Evolutionary conservation across 2,329 filamentous ascomycete species (phyloP).

Genomic region (Coniochaeta hoffmannii): DNA sequence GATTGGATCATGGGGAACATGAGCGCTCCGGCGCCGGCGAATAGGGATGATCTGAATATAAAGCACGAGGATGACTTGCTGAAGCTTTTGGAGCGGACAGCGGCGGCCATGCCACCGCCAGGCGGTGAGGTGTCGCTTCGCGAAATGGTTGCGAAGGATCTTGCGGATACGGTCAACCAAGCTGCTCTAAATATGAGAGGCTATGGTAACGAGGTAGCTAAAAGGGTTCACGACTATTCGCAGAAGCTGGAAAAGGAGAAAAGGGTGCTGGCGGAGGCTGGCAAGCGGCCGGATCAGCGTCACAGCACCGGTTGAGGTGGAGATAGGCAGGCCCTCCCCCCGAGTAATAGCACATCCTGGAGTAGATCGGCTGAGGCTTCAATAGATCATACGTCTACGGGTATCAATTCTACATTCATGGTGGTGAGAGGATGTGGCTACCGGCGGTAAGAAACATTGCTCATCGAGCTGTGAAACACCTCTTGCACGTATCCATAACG

Average conservation of each 20-base stretch:
- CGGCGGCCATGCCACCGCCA: neutral
- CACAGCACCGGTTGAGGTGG: neutral
- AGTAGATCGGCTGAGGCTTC: too few relatives aligned
- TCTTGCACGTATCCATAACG: slow-evolving; percentile 67
- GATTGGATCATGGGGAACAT: slow-evolving; percentile 21
- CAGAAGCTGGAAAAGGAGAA: slow-evolving; percentile 17
- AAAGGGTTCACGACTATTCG: slow-evolving; percentile 11
- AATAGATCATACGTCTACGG: neutral
- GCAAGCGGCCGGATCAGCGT: slow-evolving; percentile 13
- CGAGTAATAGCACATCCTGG: too few relatives aligned
- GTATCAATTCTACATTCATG: too few relatives aligned
- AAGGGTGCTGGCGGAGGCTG: slow-evolving; percentile 12
- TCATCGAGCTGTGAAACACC: slow-evolving; percentile 45
- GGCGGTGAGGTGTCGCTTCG: neutral
- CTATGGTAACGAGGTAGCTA: slow-evolving; percentile 16
- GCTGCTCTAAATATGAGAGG: slow-evolving; percentile 7
- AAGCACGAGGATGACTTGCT: neutral
- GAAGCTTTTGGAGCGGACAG: neutral
- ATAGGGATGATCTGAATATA: neutral
- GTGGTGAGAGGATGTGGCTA: slow-evolving; percentile 53
- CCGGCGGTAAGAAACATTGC: slow-evolving; percentile 66
- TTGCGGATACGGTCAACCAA: neutral
- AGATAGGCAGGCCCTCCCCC: too few relatives aligned
- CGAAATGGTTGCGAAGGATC: neutral
- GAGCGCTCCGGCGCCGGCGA: slow-evolving; percentile 11